These are phyloP conservation scores for Domatiomyces globalis DNA, from an alignment of 2,329 filamentous ascomycete genomes.

Conservation along the genomic window DNA sequence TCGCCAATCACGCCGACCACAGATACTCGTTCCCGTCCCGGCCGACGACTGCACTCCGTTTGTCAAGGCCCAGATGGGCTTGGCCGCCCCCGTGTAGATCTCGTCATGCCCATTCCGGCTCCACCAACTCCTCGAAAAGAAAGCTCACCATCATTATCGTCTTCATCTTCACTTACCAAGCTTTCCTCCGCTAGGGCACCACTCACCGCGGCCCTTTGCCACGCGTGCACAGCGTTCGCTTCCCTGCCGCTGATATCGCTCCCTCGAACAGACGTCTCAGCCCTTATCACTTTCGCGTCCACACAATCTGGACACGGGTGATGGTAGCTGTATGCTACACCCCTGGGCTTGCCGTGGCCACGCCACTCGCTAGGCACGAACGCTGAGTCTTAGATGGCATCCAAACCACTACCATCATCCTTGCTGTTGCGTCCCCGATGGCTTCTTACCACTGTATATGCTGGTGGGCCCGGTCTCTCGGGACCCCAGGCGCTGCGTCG, in stretches of 20 bases:
- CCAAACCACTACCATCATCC: no score
- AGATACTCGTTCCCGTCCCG: no score
- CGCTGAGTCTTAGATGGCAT: no score
- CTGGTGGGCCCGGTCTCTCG: no score
- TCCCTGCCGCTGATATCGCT: background rate
- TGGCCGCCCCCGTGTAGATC: background rate
- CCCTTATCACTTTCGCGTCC: background rate
- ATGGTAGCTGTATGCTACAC: background rate
- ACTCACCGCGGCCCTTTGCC: background rate
- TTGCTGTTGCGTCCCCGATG: no score
- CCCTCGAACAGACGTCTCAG: background rate
- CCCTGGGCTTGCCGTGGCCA: background rate
- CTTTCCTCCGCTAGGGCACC: background rate
- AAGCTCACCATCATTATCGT: background rate
- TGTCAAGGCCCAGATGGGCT: background rate
- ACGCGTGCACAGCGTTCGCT: background rate
- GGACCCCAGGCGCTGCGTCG: no score
- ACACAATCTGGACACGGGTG: background rate
- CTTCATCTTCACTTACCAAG: background rate
- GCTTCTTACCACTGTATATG: no score
- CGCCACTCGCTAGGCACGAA: background rate
- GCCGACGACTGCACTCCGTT: background rate
- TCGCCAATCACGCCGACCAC: background rate
- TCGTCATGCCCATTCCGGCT: background rate
- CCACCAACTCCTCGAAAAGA: background rate